Evolutionary conservation across 257 asterid genomes (phyloP).

Genomic region (Plantago major): DNA sequence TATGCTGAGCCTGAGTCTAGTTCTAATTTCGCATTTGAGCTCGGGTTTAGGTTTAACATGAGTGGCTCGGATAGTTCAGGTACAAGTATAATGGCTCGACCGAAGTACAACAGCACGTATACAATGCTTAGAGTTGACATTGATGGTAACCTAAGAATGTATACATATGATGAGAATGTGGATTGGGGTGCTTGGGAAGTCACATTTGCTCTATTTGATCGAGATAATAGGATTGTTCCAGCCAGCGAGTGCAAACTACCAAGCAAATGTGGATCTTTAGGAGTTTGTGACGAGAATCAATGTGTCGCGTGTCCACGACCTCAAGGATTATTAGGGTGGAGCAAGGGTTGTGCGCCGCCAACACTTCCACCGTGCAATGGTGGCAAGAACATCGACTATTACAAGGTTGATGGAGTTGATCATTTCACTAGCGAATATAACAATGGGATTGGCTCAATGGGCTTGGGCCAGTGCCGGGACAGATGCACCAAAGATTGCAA

Average conservation of each 20-base stretch:
- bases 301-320: conserved; percentile 47
- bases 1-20: conserved; percentile 17
- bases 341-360: conserved; percentile 33
- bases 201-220: conserved; percentile 9
- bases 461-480: conserved; percentile 25
- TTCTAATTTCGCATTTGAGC: conserved; percentile 31
- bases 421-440: conserved; percentile 28
- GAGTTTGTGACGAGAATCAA: conserved; percentile 34
- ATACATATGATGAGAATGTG: conserved; percentile 31
- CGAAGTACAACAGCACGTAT: conserved; percentile 39
- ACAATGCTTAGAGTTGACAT: conserved; percentile 39
- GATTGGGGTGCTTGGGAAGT: conserved; percentile 42
- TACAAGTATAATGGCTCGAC: conserved; percentile 26
- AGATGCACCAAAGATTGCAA: conserved; percentile 31
- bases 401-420: conserved; percentile 29
- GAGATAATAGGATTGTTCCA: background rate
- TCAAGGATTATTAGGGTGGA: conserved; percentile 43
- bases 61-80: conserved; percentile 26
- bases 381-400: conserved; percentile 24
- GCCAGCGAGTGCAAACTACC: conserved; percentile 6
- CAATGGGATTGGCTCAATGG: conserved; percentile 35
- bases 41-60: conserved; percentile 26
- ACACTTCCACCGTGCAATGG: conserved; percentile 29
- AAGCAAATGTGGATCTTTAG: conserved; percentile 40
- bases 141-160: conserved; percentile 43